Evolutionary conservation across 495 filamentous ascomycete genomes (phyloP).

Genomic region (Hyaloscypha bicolor): DNA sequence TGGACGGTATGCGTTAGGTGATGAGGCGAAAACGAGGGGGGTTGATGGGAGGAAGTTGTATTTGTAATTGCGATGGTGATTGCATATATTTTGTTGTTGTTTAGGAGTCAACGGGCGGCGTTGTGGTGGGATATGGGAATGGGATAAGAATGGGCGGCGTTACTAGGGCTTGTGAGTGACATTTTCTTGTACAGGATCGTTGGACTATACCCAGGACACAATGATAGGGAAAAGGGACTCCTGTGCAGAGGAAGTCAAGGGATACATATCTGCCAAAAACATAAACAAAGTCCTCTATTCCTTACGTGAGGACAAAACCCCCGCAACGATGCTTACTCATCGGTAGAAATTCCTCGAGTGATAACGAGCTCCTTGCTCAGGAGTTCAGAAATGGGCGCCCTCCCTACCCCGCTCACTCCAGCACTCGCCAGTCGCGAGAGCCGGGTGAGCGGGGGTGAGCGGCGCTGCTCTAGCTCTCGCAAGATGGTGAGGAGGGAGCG

Average conservation of each 20-base stretch:
- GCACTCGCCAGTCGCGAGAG: no score
- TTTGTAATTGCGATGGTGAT: not conserved
- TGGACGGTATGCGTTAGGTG: conserved; percentile 16
- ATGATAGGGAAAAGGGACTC: not conserved
- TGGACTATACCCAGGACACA: not conserved
- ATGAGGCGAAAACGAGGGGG: conserved; percentile 7
- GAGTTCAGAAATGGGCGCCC: no score
- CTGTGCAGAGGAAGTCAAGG: not conserved
- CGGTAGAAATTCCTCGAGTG: no score
- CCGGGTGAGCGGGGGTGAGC: no score
- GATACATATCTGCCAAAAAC: not conserved
- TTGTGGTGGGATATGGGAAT: not conserved
- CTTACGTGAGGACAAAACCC: no score
- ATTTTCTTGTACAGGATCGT: not conserved
- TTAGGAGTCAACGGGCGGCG: not conserved
- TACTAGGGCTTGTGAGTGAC: not conserved
- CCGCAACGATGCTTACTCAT: no score
- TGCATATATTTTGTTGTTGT: not conserved
- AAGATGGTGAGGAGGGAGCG: no score
- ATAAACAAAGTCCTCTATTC: no score
- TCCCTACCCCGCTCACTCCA: no score
- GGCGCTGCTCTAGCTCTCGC: no score
- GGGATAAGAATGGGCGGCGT: not conserved
- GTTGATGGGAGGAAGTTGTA: conserved; percentile 26
- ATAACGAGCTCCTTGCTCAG: no score